These are phyloP conservation scores for Kluyveromyces siamensis DNA, from an alignment of 805 yeast genomes.

Conservation along the genomic window DNA sequence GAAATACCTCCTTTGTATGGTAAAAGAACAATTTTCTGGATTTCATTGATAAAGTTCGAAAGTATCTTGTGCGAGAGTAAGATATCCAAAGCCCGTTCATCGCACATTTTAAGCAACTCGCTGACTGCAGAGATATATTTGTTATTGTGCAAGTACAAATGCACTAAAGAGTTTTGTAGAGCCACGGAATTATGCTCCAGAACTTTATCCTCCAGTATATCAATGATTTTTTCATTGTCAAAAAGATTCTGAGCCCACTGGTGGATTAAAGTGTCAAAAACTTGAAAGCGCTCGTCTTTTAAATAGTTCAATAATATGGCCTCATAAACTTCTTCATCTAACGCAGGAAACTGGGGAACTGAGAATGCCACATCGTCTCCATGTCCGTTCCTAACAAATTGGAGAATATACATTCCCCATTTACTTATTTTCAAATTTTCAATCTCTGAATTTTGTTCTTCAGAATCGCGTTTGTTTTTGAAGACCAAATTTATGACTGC, in stretches of 20 bases:
- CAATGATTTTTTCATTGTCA: conserved; percentile 36
- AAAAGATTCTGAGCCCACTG: conserved; percentile 54
- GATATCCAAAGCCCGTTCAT: conserved; percentile 45
- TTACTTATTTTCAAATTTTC: conserved; percentile 27
- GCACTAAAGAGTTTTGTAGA: conserved; percentile 38
- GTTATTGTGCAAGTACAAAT: conserved; percentile 46
- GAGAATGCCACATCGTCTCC: conserved; percentile 37
- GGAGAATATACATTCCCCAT: conserved; percentile 61
- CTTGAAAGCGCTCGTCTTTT: conserved; percentile 22
- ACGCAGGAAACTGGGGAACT: conserved; percentile 43
- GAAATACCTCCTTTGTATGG: conserved; percentile 28
- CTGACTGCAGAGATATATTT: conserved; percentile 56
- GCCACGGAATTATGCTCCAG: conserved; percentile 24
- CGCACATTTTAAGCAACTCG: conserved; percentile 50
- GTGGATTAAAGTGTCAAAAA: conserved; percentile 36
- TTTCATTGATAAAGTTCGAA: conserved; percentile 34
- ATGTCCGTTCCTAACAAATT: conserved; percentile 41
- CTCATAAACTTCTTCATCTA: conserved; percentile 37
- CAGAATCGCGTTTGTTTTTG: conserved; percentile 7
- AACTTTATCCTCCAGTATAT: conserved; percentile 38
- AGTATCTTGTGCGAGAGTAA: conserved; percentile 58
- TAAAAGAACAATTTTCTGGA: conserved; percentile 45
- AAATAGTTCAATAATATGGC: conserved; percentile 40
- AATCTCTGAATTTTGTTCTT: conserved; percentile 12
- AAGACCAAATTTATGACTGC: conserved; percentile 38